Base-by-base conservation (phyloP, 2,329 filamentous ascomycete species). In the Teratosphaeria epicoccoides region DNA sequence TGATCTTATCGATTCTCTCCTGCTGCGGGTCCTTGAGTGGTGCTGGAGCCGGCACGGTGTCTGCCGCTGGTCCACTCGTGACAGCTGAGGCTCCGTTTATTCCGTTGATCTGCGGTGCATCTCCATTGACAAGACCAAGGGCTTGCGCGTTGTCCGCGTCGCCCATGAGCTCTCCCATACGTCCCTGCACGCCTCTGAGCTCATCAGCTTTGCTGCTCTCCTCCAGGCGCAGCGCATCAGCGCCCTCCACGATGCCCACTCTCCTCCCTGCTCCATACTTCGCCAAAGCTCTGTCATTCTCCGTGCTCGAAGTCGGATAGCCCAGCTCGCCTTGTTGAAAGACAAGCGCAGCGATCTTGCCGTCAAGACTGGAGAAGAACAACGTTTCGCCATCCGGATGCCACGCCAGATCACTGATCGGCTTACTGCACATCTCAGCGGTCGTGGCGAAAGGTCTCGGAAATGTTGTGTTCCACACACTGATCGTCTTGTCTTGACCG, bases 131-230 rank as follows among this genome's bases (percentile, higher is more conserved):
- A 22, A 61, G 45, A 4, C 72, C 49, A 40, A 81, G 80, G 3
- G 76, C 73, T 11, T 26, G 23, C 3, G 78, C 69, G 2, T 77
- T 73, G 49, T 77, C 77, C n/a, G 29, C 37, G 64, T 95, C 90
- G 5, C 91, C 91, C 93, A 98, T 98, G 33, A 98, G 72, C n/a
- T 91, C 91, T 11, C 93, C 93, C 93, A 98, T 98, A 58, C 91
- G 82, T 2, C 89, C 93, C 70, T 98, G 88, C 0, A 91, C 90
- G 4, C 86, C 90, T 57, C 85, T 87, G 26, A 91, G 79, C 67
- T 98, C 93, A 22, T 86, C 91, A 43, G 85, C 89, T 66, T 94
- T 96, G 71, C 89, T 95, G 66, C 57, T 59, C 61, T 94, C 89
- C 70, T 98, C 93, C 0, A 98, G 73, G 33, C 87, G 77, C 43